Evolutionary conservation across 2,329 filamentous ascomycete genomes (phyloP).

Genomic region (Aspergillus sp.): DNA sequence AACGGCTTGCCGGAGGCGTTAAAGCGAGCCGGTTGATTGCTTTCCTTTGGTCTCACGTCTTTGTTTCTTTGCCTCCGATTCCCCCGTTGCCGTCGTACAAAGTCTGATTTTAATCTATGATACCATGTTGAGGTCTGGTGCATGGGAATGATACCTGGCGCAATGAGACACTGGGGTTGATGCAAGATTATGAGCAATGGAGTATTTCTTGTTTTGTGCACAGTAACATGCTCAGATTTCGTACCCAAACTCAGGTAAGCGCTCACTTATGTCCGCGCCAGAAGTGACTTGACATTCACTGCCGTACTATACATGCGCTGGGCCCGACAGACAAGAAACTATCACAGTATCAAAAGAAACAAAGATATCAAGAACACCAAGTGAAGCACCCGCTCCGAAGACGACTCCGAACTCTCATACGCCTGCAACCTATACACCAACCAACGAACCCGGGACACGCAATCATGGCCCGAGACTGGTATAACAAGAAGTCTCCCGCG

Average conservation of each 20-base stretch:
- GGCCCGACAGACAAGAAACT: too few species aligned
- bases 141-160: constrained; percentile 4
- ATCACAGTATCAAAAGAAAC: not conserved
- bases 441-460: not conserved
- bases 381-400: constrained; percentile 2
- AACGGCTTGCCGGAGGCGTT: constrained; percentile 37
- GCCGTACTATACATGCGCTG: too few species aligned
- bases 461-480: not conserved
- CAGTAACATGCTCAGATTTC: too few species aligned
- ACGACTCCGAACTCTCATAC: constrained; percentile 15
- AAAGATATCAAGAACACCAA: not conserved
- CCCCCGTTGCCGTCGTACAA: not conserved
- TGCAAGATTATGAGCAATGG: not conserved
- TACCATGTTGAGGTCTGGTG: constrained; percentile 27
- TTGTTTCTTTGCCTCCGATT: not conserved
- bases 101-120: constrained; percentile 21
- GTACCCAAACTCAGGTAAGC: too few species aligned
- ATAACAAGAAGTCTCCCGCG: not conserved
- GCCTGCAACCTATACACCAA: constrained; percentile 13
- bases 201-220: too few species aligned
- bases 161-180: constrained; percentile 5
- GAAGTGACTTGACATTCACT: too few species aligned
- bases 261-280: too few species aligned
- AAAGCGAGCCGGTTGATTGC: constrained; percentile 25
- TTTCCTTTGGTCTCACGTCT: constrained; percentile 4